Evolutionary conservation across 2,329 filamentous ascomycete species (phyloP), one percentile per base, ranked within the genome.

Genomic region (Karstenula rhodostoma): DNA sequence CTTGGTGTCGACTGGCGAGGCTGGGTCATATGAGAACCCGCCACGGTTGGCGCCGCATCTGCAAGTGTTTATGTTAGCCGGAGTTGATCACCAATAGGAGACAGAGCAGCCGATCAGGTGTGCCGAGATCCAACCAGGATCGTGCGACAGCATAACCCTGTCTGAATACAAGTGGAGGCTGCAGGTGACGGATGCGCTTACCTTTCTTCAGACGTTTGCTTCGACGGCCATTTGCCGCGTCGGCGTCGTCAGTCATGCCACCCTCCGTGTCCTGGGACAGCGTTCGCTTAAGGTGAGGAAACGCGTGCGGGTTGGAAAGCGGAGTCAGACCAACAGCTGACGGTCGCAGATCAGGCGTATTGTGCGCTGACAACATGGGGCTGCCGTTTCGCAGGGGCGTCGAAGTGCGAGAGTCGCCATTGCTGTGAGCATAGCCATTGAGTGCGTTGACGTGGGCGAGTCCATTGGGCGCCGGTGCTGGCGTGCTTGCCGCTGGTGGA

Each of bases 11-110:
- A 89, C 58, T 94, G 92, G 56, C 94, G 91, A 73, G 96, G 93
- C 72, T 94, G 87, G 62, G 92, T 95, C 93, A 98, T 98, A 80
- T 98, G 93, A 55, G 94, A 98, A 57, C 95, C 95, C 66, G 93
- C 93, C 67, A 99, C 93, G 35, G 92, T 97, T 46, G 94, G 93
- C 37, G 84, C 82, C 46, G 79, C 79, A 75, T 87, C 83, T 79
- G 69, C 78, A 81, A 67, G 65, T 56, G 47, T 59, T 57, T 25
- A 48, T 48, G 66, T 71, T 72, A 74, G 74, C 67, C 64, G 55
- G 53, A 46, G 19, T 62, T 51, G 43, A 51, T 57, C 58, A 27
- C 66, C 72, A 72, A 71, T 72, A 54, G 63, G 53, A 58, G 40
- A 32, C 55, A 48, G 50, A 58, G 56, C 64, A 43, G 47, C 40